Percentiles rank a stretch among this genome's conserved stretches.
phyloP scores from a whole-genome alignment of 2,329 filamentous ascomycete species.

The Monilinia vaccinii-corymbosi region DNA sequence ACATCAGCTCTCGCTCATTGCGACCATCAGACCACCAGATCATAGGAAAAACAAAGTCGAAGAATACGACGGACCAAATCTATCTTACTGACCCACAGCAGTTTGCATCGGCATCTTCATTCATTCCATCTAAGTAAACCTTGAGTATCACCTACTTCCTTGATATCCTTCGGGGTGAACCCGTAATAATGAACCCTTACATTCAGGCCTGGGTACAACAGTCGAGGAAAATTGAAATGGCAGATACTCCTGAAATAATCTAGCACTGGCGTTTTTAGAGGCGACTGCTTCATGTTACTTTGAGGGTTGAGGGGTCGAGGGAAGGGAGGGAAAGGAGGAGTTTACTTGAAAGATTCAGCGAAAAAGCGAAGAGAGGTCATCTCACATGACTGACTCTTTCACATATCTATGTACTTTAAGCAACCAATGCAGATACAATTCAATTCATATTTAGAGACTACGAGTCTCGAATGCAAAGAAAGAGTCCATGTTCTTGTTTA shows the following conservation, averaged over 20 bases:
- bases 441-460: conserved; percentile 21
- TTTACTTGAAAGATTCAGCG: conserved; percentile 10
- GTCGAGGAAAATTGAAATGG: background rate
- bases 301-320: conserved; percentile 2
- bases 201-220: conserved; percentile 12
- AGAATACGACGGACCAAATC: background rate
- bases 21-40: background rate
- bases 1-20: conserved; percentile 2
- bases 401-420: conserved; percentile 9
- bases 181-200: conserved; percentile 13
- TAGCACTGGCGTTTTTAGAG: conserved; percentile 16
- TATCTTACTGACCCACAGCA: background rate
- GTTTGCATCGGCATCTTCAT: background rate
- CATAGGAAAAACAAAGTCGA: background rate
- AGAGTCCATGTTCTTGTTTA: background rate
- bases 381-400: conserved; percentile 19
- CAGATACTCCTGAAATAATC: conserved; percentile 3
- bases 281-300: conserved; percentile 10
- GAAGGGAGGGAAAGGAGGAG: background rate
- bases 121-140: conserved; percentile 14
- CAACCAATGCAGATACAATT: conserved; percentile 12
- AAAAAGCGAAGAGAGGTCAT: conserved; percentile 8
- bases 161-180: conserved; percentile 7
- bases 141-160: conserved; percentile 13
- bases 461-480: conserved; percentile 15